A percentile compares a stretch with the other conserved stretches of the same genome.
These are phyloP conservation scores for Coemansia sp. DNA, from an alignment of 192 early-diverging fungal species.

Conservation along the genomic window DNA sequence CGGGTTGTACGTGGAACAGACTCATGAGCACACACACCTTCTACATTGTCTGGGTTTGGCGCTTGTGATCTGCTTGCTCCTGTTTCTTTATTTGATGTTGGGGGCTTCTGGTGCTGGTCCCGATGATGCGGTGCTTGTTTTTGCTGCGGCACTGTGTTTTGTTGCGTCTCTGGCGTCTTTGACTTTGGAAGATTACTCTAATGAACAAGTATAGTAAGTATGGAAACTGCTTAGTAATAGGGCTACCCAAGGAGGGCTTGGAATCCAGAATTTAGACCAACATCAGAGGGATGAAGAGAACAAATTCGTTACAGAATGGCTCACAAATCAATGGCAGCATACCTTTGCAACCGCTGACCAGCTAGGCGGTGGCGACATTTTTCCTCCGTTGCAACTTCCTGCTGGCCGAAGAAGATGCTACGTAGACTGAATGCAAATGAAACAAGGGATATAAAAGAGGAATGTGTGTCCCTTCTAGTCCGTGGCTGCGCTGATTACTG, in stretches of 20 bases:
- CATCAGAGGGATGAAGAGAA: background rate
- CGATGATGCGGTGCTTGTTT: slow-evolving; percentile 4
- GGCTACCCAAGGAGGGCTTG: background rate
- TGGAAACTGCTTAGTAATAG: background rate
- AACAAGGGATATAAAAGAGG: background rate
- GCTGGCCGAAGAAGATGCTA: background rate
- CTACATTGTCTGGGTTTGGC: slow-evolving; percentile 9
- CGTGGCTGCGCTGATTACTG: background rate
- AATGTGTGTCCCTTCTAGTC: background rate
- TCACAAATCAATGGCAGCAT: background rate
- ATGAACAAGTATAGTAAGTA: background rate
- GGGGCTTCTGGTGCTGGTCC: background rate
- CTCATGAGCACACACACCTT: slow-evolving; percentile 2
- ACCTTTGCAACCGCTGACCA: slow-evolving; percentile 52
- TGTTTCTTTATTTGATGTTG: slow-evolving; percentile 8
- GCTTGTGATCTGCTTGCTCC: background rate
- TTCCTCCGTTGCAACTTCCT: background rate
- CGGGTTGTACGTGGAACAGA: background rate
- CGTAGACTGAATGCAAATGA: background rate
- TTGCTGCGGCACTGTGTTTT: background rate
- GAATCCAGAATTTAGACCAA: background rate
- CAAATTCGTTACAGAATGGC: background rate
- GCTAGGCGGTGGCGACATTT: slow-evolving; percentile 8
- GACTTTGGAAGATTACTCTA: slow-evolving; percentile 4
- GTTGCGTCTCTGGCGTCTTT: slow-evolving; percentile 1